A percentile compares a stretch with the other conserved stretches of the same genome.
Evolutionary conservation across 2,329 filamentous ascomycete genomes (phyloP).

Genomic region (Sporothrix protearum): DNA sequence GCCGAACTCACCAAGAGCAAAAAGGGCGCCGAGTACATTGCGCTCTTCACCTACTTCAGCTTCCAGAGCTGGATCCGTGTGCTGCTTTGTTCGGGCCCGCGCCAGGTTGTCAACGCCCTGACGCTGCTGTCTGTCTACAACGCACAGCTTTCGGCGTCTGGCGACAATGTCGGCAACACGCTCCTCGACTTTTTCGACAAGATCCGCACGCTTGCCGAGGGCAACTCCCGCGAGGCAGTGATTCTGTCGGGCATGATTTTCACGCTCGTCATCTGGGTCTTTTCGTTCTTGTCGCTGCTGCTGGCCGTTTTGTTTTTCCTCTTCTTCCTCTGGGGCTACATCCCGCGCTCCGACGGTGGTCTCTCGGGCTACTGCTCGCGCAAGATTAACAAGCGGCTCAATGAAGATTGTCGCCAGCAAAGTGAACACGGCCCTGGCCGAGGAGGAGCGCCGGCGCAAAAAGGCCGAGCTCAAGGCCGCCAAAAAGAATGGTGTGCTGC

Average conservation of each 20-base stretch:
- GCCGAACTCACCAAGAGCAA: slow-evolving; percentile 85
- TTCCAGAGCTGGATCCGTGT: slow-evolving; percentile 79
- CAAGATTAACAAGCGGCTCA: slow-evolving; percentile 83
- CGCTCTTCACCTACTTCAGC: slow-evolving; percentile 84
- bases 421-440: slow-evolving; percentile 82
- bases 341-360: slow-evolving; percentile 75
- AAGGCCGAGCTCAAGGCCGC: slow-evolving; percentile 51
- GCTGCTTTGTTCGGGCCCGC: slow-evolving; percentile 84
- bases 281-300: slow-evolving; percentile 73
- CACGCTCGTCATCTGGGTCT: slow-evolving; percentile 83
- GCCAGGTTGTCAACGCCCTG: slow-evolving; percentile 84
- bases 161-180: slow-evolving; percentile 55
- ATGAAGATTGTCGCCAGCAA: slow-evolving; percentile 80
- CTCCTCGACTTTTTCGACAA: slow-evolving; percentile 80
- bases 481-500: slow-evolving; percentile 53
- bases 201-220: slow-evolving; percentile 65
- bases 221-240: slow-evolving; percentile 73
- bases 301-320: slow-evolving; percentile 75
- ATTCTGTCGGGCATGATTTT: slow-evolving; percentile 90
- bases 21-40: slow-evolving; percentile 85
- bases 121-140: slow-evolving; percentile 83
- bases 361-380: slow-evolving; percentile 83
- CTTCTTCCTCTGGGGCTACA: slow-evolving; percentile 88
- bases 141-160: slow-evolving; percentile 63
- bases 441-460: slow-evolving; percentile 62